Evolutionary conservation across 129 eudicot species (phyloP).

Genomic region (Artemisia tridentata): DNA sequence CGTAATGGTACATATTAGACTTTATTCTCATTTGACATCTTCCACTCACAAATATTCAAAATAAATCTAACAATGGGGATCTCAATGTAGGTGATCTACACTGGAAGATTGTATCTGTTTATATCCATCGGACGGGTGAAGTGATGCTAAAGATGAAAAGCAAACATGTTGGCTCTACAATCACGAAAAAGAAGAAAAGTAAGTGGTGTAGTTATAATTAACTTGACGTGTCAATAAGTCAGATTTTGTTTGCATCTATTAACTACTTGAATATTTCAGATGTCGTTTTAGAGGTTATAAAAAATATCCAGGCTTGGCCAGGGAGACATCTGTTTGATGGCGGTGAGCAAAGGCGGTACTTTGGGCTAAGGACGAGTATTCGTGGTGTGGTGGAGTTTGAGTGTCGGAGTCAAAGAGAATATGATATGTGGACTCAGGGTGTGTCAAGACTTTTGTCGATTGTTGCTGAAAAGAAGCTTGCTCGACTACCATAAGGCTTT

Average conservation of each 20-base stretch:
- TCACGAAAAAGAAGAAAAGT: constrained; percentile 98
- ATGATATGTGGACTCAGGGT: constrained; percentile 94
- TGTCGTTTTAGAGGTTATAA: constrained; percentile 81
- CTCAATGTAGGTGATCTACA: constrained; percentile 76
- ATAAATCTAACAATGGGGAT: neutral
- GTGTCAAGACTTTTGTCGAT: constrained; percentile 74
- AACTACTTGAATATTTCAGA: constrained; percentile 40
- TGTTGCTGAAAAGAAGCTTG: constrained; percentile 55
- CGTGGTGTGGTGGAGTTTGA: constrained; percentile 91
- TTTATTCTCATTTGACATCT: neutral
- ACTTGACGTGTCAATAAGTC: neutral
- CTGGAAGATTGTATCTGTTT: constrained; percentile 93
- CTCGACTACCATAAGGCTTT: constrained; percentile 5
- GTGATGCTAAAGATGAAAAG: constrained; percentile 99
- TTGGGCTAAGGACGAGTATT: constrained; percentile 69
- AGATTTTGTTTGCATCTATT: neutral
- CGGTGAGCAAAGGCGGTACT: constrained; percentile 90
- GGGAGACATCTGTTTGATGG: constrained; percentile 79
- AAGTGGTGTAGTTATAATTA: constrained; percentile 5
- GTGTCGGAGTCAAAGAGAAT: constrained; percentile 77
- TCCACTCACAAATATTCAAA: neutral
- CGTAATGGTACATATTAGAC: constrained; percentile 60
- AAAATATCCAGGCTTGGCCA: constrained; percentile 87
- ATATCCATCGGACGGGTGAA: constrained; percentile 77
- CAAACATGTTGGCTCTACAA: constrained; percentile 77